Evolutionary conservation across 2,329 filamentous ascomycete species (phyloP), one percentile per base, ranked within the genome.

Genomic region (Thelonectria rubi): DNA sequence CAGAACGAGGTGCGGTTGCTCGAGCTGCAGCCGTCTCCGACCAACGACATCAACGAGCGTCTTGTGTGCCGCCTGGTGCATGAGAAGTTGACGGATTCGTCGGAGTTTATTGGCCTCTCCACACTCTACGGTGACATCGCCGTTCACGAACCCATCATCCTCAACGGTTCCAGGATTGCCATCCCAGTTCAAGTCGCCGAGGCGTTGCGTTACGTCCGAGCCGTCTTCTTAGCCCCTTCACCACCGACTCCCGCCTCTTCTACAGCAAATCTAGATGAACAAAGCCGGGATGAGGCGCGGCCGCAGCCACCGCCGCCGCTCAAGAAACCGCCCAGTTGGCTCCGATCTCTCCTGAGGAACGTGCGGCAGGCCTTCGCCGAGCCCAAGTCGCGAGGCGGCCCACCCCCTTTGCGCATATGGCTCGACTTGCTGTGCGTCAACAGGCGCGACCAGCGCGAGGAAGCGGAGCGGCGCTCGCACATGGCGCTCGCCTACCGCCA

Each of bases 51-150:
- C 18, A 61, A 58, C 50, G 67, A 69, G 21, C 58, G 63, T 6
- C 7, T 69, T 17, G 63, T 68, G 9, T 69, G 67, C 51, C 67
- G 65, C 17, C 51, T 69, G 2, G 65, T 69, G 2, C 67, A 69
- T 15, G 65, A 66, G 34, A 62, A 53, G 30, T 32, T 68, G 10
- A 40, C 18, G 21, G 57, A 69, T n/a, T 55, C 65, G 1, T 45
- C 67, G 12, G 67, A 69, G n/a, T 69, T 65, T 24, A 66, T 69
- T 14, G 67, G 67, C 1, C 65, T 69, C 5, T 69, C 67, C 3
- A 59, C 67, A 3, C 67, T 69, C 0, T 69, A 68, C 32, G 67
- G 67, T 15, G 65, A 69, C 32, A 46, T 69, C 14, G 50, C 64
- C 21, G 59, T 60, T 15, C 68, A 67, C 0, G 67, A 69, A n/a